These are phyloP conservation scores for Phytopythium delawarense DNA, from an alignment of 352 stramenopile genomes.

Conservation along the genomic window DNA sequence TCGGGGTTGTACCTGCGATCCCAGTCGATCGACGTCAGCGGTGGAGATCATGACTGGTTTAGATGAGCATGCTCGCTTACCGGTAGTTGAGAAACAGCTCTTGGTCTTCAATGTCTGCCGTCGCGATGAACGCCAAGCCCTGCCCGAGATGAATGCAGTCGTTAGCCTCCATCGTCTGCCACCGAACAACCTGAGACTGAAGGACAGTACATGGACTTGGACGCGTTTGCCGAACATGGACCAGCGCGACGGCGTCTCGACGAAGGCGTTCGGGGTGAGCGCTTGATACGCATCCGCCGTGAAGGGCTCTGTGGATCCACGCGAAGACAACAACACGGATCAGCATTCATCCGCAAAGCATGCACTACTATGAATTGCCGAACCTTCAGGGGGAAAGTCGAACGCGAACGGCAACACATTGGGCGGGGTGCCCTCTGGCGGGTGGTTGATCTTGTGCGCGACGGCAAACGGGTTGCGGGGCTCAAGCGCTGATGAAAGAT, in stretches of 20 bases:
- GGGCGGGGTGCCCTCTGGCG: conserved; percentile 49
- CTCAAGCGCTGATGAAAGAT: conserved; percentile 29
- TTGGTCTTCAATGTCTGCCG: conserved; percentile 68
- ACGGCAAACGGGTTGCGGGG: conserved; percentile 68
- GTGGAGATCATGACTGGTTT: background rate
- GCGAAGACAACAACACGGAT: background rate
- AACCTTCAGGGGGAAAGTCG: conserved; percentile 74
- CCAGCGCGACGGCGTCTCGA: conserved; percentile 70
- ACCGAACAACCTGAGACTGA: background rate
- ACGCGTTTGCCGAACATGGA: conserved; percentile 85
- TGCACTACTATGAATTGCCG: no score
- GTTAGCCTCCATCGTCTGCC: background rate
- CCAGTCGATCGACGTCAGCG: background rate
- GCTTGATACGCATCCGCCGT: conserved; percentile 43
- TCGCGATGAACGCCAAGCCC: conserved; percentile 74
- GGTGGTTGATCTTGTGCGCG: conserved; percentile 87
- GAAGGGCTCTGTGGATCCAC: conserved; percentile 51
- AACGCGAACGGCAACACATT: conserved; percentile 84
- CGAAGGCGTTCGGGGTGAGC: conserved; percentile 83
- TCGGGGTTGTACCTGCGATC: conserved; percentile 70
- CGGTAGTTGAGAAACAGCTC: conserved; percentile 87
- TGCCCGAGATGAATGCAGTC: conserved; percentile 9
- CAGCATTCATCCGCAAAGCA: background rate
- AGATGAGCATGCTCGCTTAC: conserved; percentile 7
- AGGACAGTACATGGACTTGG: conserved; percentile 63